A percentile compares a stretch with the other conserved stretches of the same genome.
phyloP scores from a whole-genome alignment of 176 grass and related monocot genomes.

The Rhynchospora breviuscula region DNA sequence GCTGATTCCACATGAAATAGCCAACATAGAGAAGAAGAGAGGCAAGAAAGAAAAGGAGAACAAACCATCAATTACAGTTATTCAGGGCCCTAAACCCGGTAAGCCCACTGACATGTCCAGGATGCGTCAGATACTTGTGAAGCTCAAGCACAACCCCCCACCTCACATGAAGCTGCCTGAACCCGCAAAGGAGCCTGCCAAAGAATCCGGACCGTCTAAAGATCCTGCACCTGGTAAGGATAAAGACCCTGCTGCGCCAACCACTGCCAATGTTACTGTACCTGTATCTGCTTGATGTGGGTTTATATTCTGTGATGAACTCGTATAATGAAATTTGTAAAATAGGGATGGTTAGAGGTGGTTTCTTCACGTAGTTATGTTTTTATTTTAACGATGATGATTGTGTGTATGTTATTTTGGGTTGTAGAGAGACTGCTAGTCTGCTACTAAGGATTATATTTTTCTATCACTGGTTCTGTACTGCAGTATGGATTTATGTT shows the following conservation, averaged over 20 bases:
- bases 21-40: conserved; percentile 74
- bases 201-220: conserved; percentile 10
- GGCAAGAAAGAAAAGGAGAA: conserved; percentile 70
- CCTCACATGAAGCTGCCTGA: conserved; percentile 63
- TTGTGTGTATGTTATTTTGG: background rate
- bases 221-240: conserved; percentile 28
- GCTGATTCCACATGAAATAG: conserved; percentile 79
- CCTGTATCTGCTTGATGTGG: conserved; percentile 19
- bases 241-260: conserved; percentile 8
- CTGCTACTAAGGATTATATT: background rate
- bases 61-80: conserved; percentile 57
- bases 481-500: background rate
- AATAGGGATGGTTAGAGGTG: background rate
- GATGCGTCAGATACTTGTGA: conserved; percentile 76
- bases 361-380: conserved; percentile 10
- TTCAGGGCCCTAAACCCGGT: conserved; percentile 84
- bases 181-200: conserved; percentile 20
- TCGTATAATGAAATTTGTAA: background rate
- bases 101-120: conserved; percentile 67
- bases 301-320: background rate
- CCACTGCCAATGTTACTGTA: conserved; percentile 34
- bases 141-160: conserved; percentile 68
- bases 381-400: conserved; percentile 8
- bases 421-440: background rate
- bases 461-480: background rate